phyloP scores from a whole-genome alignment of 2,329 filamentous ascomycete genomes.

The Penicillium freii region DNA sequence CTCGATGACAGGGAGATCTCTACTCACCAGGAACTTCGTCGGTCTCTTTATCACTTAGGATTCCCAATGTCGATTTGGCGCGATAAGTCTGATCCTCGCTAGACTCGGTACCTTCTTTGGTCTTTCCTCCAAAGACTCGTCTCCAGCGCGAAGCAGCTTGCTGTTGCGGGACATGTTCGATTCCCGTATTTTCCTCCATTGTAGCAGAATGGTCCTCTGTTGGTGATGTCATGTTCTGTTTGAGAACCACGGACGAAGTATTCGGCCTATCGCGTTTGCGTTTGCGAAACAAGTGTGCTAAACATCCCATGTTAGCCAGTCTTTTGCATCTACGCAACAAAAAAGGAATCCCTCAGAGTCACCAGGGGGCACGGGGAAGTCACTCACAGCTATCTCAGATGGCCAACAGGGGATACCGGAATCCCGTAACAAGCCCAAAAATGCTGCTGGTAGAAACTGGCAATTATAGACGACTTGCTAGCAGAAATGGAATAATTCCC shows the following conservation, averaged over 20 bases:
- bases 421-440: slow-evolving; percentile 1
- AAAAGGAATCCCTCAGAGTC: not conserved
- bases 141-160: slow-evolving; percentile 19
- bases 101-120: slow-evolving; percentile 1
- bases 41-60: slow-evolving; percentile 75
- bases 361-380: not conserved
- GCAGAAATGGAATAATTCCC: not conserved
- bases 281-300: not conserved
- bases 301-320: not conserved
- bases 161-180: not conserved
- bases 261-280: not conserved
- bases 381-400: not conserved
- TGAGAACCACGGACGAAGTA: not conserved
- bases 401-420: not conserved
- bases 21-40: slow-evolving; percentile 79
- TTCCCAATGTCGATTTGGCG: slow-evolving; percentile 65
- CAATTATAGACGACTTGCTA: not conserved
- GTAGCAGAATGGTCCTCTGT: slow-evolving; percentile 1
- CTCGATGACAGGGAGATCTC: not conserved
- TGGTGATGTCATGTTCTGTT: slow-evolving; percentile 8
- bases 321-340: not conserved
- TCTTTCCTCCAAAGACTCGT: slow-evolving; percentile 15
- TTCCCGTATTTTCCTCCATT: not conserved
- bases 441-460: not conserved
- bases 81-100: slow-evolving; percentile 29